A percentile compares a stretch with the other conserved stretches of the same genome.
phyloP scores from a whole-genome alignment of 257 asterid species.

The Solanum habrochaites region DNA sequence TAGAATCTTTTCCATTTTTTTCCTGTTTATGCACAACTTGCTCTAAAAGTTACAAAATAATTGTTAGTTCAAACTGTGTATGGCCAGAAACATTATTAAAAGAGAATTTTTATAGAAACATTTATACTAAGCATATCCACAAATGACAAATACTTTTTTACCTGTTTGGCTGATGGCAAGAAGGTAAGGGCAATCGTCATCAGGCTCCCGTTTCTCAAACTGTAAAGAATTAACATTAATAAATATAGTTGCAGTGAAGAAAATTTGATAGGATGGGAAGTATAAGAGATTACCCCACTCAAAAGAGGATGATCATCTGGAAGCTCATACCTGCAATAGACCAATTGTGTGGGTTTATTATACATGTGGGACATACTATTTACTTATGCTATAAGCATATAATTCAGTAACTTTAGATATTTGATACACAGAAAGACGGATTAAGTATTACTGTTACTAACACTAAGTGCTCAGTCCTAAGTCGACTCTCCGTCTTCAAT shows the following conservation, averaged over 20 bases:
- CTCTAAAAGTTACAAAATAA: not conserved
- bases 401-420: not conserved
- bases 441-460: slow-evolving; percentile 12
- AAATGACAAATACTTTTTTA: not conserved
- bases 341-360: not conserved
- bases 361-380: not conserved
- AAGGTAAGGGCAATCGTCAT: slow-evolving; percentile 45
- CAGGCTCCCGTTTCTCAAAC: slow-evolving; percentile 31
- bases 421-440: not conserved
- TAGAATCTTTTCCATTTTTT: not conserved
- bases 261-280: not conserved
- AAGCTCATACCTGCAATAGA: slow-evolving; percentile 40
- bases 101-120: not conserved
- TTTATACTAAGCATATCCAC: not conserved
- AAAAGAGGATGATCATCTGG: slow-evolving; percentile 52
- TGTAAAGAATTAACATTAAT: not conserved
- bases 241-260: not conserved
- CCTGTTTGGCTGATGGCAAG: slow-evolving; percentile 39
- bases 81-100: not conserved
- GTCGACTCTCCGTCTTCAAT: slow-evolving; percentile 2
- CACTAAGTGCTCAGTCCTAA: slow-evolving; percentile 38
- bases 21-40: not conserved
- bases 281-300: slow-evolving; percentile 20
- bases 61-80: not conserved
- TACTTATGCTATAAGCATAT: not conserved